Percentiles rank a stretch among this genome's conserved stretches.
Conservation (phyloP, 1,139 yeast species). For the Suhomyces guaymorum region DNA sequence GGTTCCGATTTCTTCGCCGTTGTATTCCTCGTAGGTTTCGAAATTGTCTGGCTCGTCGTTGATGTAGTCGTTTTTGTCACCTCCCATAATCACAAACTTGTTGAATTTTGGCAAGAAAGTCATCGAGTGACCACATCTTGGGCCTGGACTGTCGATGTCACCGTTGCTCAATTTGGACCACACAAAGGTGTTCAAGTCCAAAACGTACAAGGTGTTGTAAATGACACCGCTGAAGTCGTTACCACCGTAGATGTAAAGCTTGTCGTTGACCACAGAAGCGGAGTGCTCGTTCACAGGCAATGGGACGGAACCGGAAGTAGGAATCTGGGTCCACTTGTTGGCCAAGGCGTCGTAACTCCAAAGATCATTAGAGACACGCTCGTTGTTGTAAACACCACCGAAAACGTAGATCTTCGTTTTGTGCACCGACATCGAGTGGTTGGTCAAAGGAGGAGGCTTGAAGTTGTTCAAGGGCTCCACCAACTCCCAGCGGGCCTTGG, state of each 20-base stretch:
- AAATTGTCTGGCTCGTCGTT: slow-evolving; percentile 38
- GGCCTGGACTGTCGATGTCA: slow-evolving; percentile 59
- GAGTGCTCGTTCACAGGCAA: slow-evolving; percentile 93
- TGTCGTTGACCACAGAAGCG: slow-evolving; percentile 74
- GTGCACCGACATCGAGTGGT: slow-evolving; percentile 84
- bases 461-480: slow-evolving; percentile 55
- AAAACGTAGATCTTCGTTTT: slow-evolving; percentile 77
- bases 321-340: slow-evolving; percentile 64
- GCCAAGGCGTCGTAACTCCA: slow-evolving; percentile 77
- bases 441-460: slow-evolving; percentile 88
- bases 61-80: slow-evolving; percentile 70
- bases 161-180: slow-evolving; percentile 68
- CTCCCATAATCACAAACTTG: slow-evolving; percentile 86
- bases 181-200: slow-evolving; percentile 68
- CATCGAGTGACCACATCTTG: slow-evolving; percentile 93
- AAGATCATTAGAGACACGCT: slow-evolving; percentile 70
- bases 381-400: slow-evolving; percentile 91
- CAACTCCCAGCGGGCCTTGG: slow-evolving; percentile 82
- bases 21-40: slow-evolving; percentile 51
- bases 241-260: slow-evolving; percentile 89
- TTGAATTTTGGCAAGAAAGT: slow-evolving; percentile 66
- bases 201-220: slow-evolving; percentile 67
- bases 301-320: slow-evolving; percentile 62
- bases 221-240: slow-evolving; percentile 75
- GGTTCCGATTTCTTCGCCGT: slow-evolving; percentile 54